Evolutionary conservation across 352 stramenopile species (phyloP).

Genomic region (Pythium vanterpoolii): DNA sequence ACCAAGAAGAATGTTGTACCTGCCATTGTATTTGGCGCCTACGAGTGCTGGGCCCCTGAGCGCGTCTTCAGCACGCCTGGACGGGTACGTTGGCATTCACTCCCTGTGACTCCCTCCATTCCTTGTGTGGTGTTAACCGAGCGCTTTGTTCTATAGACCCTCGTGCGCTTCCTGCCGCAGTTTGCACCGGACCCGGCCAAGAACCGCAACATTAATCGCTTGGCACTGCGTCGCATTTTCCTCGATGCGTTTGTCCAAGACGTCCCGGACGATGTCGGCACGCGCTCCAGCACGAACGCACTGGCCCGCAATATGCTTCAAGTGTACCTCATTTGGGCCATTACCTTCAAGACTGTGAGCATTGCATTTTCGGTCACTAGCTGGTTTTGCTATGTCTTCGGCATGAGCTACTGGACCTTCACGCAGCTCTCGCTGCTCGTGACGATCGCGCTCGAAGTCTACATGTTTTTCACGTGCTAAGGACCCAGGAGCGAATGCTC

Average conservation of each 20-base stretch:
- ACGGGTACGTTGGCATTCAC: too few relatives aligned
- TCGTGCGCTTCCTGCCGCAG: slow-evolving; percentile 74
- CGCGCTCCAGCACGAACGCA: slow-evolving; percentile 42
- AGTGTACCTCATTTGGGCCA: slow-evolving; percentile 66
- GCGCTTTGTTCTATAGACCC: slow-evolving; percentile 30
- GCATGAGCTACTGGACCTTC: slow-evolving; percentile 68
- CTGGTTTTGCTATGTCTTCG: slow-evolving; percentile 37
- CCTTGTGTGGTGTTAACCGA: background rate
- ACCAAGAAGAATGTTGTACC: slow-evolving; percentile 82
- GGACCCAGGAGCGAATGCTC: background rate
- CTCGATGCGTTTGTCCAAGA: slow-evolving; percentile 69
- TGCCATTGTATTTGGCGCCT: slow-evolving; percentile 74
- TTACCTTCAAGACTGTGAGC: slow-evolving; percentile 61
- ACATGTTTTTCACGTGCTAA: slow-evolving; percentile 85
- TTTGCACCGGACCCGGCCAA: slow-evolving; percentile 60
- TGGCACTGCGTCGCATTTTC: slow-evolving; percentile 77
- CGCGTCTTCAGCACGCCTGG: slow-evolving; percentile 70
- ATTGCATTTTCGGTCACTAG: slow-evolving; percentile 40
- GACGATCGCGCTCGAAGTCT: slow-evolving; percentile 46
- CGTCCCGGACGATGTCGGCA: slow-evolving; percentile 64
- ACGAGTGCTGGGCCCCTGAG: slow-evolving; percentile 76
- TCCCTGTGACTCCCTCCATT: background rate
- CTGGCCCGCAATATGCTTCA: slow-evolving; percentile 61
- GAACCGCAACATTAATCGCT: slow-evolving; percentile 78
- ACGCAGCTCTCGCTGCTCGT: slow-evolving; percentile 47